Evolutionary conservation across 768 basidiomycete species (phyloP).

Genomic region (Phlegmacium glaucopus): DNA sequence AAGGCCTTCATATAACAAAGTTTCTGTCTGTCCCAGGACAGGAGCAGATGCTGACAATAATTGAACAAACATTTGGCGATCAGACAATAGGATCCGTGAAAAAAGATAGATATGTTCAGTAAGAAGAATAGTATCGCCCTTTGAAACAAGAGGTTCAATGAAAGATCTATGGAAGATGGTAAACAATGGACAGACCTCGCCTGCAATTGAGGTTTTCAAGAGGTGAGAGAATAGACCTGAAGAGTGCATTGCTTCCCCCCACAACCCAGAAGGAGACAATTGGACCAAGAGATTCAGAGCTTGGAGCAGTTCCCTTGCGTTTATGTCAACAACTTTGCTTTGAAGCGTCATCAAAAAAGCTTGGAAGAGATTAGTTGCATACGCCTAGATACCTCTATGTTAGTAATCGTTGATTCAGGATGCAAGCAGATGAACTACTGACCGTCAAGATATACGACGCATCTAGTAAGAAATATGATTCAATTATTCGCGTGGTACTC

Average conservation of each 20-base stretch:
- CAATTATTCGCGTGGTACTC: slow-evolving; percentile 60
- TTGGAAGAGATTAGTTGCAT: slow-evolving; percentile 53
- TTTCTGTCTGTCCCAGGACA: slow-evolving; percentile 43
- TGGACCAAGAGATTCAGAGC: slow-evolving; percentile 61
- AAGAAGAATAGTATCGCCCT: slow-evolving; percentile 44
- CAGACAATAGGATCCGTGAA: slow-evolving; percentile 67
- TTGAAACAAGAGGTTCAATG: neutral
- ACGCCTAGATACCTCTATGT: slow-evolving; percentile 35
- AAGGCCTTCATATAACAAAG: slow-evolving; percentile 57
- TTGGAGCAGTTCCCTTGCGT: slow-evolving; percentile 62
- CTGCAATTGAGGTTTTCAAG: slow-evolving; percentile 56
- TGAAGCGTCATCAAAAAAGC: slow-evolving; percentile 52
- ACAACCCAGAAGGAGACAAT: slow-evolving; percentile 54
- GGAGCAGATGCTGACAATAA: slow-evolving; percentile 64
- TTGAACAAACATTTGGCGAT: slow-evolving; percentile 64
- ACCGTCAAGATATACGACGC: slow-evolving; percentile 62
- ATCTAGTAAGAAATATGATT: slow-evolving; percentile 80
- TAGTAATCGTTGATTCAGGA: neutral
- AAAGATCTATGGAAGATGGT: neutral
- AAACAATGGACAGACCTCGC: slow-evolving; percentile 47
- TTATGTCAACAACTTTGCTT: slow-evolving; percentile 45
- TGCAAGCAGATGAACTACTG: slow-evolving; percentile 4
- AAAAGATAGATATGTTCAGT: slow-evolving; percentile 74
- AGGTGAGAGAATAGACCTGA: slow-evolving; percentile 71
- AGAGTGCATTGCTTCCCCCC: slow-evolving; percentile 71